A percentile compares a stretch with the other conserved stretches of the same genome.
phyloP scores from a whole-genome alignment of 2,329 filamentous ascomycete species.

The Geosmithia morbida region DNA sequence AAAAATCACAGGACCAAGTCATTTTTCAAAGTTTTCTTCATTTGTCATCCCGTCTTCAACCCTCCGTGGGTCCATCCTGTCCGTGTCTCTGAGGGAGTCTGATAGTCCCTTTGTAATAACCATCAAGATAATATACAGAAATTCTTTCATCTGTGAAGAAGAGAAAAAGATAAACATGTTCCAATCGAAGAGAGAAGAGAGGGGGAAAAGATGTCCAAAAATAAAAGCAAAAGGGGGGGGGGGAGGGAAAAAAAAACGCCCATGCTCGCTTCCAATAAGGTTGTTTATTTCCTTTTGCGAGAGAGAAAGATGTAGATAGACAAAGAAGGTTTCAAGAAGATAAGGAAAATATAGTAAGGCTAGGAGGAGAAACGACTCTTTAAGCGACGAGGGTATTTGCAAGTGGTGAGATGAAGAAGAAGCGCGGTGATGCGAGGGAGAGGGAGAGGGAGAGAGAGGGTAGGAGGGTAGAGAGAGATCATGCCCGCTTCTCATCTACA shows the following conservation, averaged over 20 bases:
- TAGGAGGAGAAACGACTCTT: no score
- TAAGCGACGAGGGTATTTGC: neutral
- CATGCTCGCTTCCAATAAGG: neutral
- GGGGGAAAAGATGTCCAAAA: neutral
- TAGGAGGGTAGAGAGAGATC: neutral
- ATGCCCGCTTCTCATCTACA: conserved; percentile 5
- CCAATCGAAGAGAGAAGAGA: no score
- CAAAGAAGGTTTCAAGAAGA: neutral
- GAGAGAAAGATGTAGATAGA: neutral
- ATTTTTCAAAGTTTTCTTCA: no score
- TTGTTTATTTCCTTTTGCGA: neutral
- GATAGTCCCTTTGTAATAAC: no score
- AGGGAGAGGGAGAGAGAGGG: neutral
- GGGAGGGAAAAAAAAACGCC: neutral
- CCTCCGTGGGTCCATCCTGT: no score
- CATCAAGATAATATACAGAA: neutral
- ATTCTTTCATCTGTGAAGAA: neutral
- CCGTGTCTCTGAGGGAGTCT: no score
- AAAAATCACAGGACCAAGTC: no score
- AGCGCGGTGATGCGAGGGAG: neutral
- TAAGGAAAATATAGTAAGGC: neutral
- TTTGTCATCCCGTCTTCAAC: no score
- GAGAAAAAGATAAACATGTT: neutral
- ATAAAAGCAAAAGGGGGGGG: neutral
- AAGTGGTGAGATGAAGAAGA: neutral